Evolutionary conservation across 2,329 filamentous ascomycete species (phyloP).

Genomic region (Allantophomopsis cytisporea): DNA sequence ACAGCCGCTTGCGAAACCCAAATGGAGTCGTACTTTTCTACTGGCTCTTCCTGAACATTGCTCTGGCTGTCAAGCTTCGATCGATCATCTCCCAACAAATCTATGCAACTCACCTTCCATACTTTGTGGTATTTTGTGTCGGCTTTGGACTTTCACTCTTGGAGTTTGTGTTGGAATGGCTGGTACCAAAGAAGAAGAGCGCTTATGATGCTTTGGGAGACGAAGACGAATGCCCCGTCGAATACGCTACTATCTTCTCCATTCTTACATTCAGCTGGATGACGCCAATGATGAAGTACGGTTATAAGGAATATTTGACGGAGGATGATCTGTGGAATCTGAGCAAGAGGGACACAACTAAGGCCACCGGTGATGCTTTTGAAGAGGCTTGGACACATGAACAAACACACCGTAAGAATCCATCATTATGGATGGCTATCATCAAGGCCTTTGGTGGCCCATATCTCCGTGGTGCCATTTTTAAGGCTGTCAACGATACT

Average conservation of each 20-base stretch:
- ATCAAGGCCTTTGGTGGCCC: conserved; percentile 76
- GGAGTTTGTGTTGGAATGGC: conserved; percentile 55
- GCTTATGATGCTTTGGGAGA: conserved; percentile 55
- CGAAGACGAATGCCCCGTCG: conserved; percentile 55
- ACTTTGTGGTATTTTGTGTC: conserved; percentile 49
- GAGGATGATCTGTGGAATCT: conserved; percentile 95
- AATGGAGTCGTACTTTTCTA: conserved; percentile 62
- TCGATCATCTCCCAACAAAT: conserved; percentile 50
- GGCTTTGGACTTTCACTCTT: conserved; percentile 42
- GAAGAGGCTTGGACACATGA: conserved; percentile 66
- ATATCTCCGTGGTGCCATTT: conserved; percentile 67
- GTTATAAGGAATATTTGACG: conserved; percentile 82
- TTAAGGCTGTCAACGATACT: conserved; percentile 80
- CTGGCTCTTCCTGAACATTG: conserved; percentile 57
- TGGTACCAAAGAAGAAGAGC: conserved; percentile 56
- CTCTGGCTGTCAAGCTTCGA: conserved; percentile 51
- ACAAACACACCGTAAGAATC: conserved; percentile 52
- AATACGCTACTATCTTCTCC: conserved; percentile 91
- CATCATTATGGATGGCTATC: conserved; percentile 78
- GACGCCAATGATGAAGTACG: conserved; percentile 93
- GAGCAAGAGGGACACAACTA: conserved; percentile 66
- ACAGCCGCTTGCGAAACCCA: conserved; percentile 53
- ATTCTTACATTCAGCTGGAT: conserved; percentile 95
- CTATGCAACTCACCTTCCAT: conserved; percentile 39
- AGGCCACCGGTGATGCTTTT: conserved; percentile 56